These are phyloP conservation scores for Alternaria triticina DNA, from an alignment of 2,329 filamentous ascomycete species.

Conservation along the genomic window DNA sequence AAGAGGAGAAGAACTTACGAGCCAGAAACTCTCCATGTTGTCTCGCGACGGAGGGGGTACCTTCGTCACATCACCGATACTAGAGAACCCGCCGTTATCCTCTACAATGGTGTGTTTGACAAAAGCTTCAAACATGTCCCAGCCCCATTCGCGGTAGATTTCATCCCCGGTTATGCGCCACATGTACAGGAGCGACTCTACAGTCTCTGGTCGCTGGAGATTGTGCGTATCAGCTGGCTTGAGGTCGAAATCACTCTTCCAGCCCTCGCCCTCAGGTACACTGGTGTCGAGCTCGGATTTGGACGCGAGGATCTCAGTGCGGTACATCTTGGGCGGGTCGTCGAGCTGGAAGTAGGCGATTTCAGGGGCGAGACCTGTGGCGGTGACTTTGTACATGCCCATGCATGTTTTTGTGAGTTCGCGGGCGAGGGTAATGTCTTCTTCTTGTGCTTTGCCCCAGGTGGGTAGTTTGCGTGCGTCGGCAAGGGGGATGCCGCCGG, in stretches of 20 bases:
- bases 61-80: slow-evolving; percentile 74
- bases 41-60: slow-evolving; percentile 75
- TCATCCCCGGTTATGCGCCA: slow-evolving; percentile 94
- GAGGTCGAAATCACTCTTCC: slow-evolving; percentile 80
- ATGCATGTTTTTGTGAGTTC: slow-evolving; percentile 98
- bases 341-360: slow-evolving; percentile 89
- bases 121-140: slow-evolving; percentile 97
- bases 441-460: slow-evolving; percentile 82
- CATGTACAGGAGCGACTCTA: slow-evolving; percentile 98
- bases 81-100: slow-evolving; percentile 82
- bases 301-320: slow-evolving; percentile 54
- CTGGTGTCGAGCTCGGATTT: slow-evolving; percentile 43
- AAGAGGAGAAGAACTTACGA: slow-evolving; percentile 63
- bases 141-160: slow-evolving; percentile 93
- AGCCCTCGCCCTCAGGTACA: slow-evolving; percentile 59
- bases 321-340: slow-evolving; percentile 68
- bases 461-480: slow-evolving; percentile 72
- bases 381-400: slow-evolving; percentile 93
- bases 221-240: slow-evolving; percentile 89
- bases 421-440: slow-evolving; percentile 83
- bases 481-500: slow-evolving; percentile 75
- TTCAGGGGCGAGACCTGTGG: slow-evolving; percentile 90
- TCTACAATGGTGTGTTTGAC: slow-evolving; percentile 81
- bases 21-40: slow-evolving; percentile 99
- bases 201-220: slow-evolving; percentile 91